A percentile compares a stretch with the other conserved stretches of the same genome.
phyloP scores from a whole-genome alignment of 306 rosid genomes.

The Benincasa hispida region DNA sequence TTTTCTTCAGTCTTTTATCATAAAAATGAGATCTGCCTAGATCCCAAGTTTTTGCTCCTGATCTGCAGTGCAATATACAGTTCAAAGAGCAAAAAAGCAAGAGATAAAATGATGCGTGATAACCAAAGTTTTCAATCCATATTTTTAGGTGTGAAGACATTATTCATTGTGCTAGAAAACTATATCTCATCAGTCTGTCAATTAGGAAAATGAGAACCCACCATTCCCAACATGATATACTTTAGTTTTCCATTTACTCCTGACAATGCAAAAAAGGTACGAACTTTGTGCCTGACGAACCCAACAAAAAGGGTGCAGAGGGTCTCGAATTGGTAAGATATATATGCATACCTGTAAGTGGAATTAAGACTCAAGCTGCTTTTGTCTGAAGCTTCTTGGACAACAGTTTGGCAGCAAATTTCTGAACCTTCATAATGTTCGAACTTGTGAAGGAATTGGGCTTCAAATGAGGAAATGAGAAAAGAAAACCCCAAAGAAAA shows the following conservation, averaged over 20 bases:
- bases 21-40: neutral
- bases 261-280: neutral
- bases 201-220: neutral
- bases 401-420: conserved; percentile 47
- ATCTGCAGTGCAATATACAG: neutral
- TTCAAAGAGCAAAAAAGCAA: neutral
- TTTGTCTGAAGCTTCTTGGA: conserved; percentile 41
- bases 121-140: neutral
- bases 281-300: neutral
- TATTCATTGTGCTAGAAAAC: neutral
- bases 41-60: neutral
- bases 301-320: neutral
- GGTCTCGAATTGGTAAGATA: neutral
- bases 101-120: neutral
- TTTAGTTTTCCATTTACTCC: neutral
- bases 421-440: conserved; percentile 66
- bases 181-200: neutral
- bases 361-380: conserved; percentile 12
- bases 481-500: neutral
- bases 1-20: neutral
- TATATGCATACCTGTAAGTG: conserved; percentile 19
- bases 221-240: neutral
- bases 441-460: conserved; percentile 32
- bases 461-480: neutral
- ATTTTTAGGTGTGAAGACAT: neutral